Evolutionary conservation across 768 basidiomycete genomes (phyloP), one percentile per base, ranked within the genome.

Genomic region (Goffeauzyma gilvescens): DNA sequence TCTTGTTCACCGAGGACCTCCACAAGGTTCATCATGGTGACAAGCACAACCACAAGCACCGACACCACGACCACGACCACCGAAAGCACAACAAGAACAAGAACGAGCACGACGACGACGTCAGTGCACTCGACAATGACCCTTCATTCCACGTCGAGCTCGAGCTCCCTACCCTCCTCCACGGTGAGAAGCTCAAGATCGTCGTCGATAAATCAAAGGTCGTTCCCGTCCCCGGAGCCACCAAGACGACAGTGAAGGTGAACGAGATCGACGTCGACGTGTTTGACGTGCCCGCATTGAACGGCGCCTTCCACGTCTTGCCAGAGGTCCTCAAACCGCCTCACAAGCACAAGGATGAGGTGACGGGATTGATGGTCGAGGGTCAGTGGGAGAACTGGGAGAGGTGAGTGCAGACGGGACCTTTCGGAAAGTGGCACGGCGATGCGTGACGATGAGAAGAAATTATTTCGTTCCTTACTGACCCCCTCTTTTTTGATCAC

Each of bases 241-340:
- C 51, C 45, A 60, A 59, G 48, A 57, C 51, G 34, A 58, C 50
- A 32, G 40, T 63, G 45, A 63, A 54, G 42, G 62, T 61, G 39
- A 63, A 63, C 45, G 59, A 48, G 20, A 28, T 57, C 21, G 32
- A 44, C 4, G 70, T 71, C 22, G 48, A 52, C 20, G 46, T 67
- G 6, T 57, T 66, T 24, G 76, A 78, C 50, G 57, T 72, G 15
- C 69, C 71, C 4, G 67, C 69, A 7, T 59, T 71, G 23, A 77
- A 78, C 50, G 76, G 75, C 24, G 76, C 71, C 18, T 58, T 73
- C 24, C 75, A 78, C 54, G 64, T 56, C 28, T 34, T 63, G 25
- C 48, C 46, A 25, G 51, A 59, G 32, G 35, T 63, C 31, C 52
- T 63, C 23, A 48, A 55, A 25, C 62, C 62, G 15, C 62, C 56